Evolutionary conservation across 1,284 basidiomycete species (phyloP).

Genomic region (Cutaneotrichosporon cutaneum): DNA sequence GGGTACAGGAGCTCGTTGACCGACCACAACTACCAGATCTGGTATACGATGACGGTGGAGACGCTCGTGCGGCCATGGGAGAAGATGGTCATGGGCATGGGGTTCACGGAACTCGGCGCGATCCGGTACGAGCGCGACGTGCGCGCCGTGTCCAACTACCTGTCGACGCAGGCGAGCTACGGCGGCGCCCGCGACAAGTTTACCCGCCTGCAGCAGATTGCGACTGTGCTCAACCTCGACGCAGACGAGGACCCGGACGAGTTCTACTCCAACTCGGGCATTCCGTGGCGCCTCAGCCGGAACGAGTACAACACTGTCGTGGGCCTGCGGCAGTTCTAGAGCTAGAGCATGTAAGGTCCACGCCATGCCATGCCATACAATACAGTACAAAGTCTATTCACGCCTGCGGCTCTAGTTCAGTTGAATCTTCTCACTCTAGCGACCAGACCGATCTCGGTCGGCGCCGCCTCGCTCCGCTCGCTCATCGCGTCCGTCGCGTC

Average conservation of each 20-base stretch:
- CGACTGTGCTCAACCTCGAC: slow-evolving; percentile 87
- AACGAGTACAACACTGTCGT: slow-evolving; percentile 73
- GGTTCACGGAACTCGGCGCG: slow-evolving; percentile 95
- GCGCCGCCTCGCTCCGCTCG: slow-evolving; percentile 2
- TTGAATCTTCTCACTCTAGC: not conserved
- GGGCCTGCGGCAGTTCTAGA: slow-evolving; percentile 56
- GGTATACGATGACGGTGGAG: slow-evolving; percentile 82
- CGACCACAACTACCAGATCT: slow-evolving; percentile 78
- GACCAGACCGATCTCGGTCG: slow-evolving; percentile 1
- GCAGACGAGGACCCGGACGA: slow-evolving; percentile 85
- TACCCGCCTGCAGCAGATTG: slow-evolving; percentile 85
- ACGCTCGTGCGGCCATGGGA: slow-evolving; percentile 91
- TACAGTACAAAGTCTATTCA: slow-evolving; percentile 8
- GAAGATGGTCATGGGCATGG: slow-evolving; percentile 73
- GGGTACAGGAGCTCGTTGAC: slow-evolving; percentile 77
- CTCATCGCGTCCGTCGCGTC: not conserved
- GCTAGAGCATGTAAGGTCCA: not conserved
- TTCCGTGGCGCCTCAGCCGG: slow-evolving; percentile 77
- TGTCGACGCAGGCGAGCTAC: slow-evolving; percentile 80
- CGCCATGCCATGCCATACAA: slow-evolving; percentile 4
- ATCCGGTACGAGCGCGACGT: slow-evolving; percentile 94
- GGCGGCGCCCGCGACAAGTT: slow-evolving; percentile 91
- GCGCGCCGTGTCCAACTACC: slow-evolving; percentile 74
- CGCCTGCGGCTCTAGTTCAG: not conserved
- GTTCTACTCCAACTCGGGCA: slow-evolving; percentile 88